phyloP scores from a whole-genome alignment of 805 yeast genomes.

The Saccharomycopsis sp. region DNA sequence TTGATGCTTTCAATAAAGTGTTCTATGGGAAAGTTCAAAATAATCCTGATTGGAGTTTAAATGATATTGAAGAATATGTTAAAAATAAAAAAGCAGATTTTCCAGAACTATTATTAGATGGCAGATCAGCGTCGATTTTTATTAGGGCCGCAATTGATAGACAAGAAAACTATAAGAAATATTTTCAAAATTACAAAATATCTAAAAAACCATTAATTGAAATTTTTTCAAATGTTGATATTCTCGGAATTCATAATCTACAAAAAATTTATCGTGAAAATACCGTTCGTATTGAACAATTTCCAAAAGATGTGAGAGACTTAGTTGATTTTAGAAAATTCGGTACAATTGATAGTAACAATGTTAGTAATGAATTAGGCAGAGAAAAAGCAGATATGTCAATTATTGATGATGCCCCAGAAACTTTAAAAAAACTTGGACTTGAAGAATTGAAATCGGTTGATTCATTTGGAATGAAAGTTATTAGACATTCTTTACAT shows the following conservation, averaged over 20 bases:
- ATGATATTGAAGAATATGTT: conserved; percentile 36
- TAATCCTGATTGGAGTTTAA: conserved; percentile 32
- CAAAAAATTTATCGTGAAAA: conserved; percentile 19
- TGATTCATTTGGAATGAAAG: conserved; percentile 66
- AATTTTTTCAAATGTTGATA: conserved; percentile 39
- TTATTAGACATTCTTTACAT: conserved; percentile 62
- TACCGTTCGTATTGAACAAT: conserved; percentile 19
- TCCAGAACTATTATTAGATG: conserved; percentile 33
- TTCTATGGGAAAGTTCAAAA: too few relatives aligned
- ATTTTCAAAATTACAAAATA: conserved; percentile 17
- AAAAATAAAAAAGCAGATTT: conserved; percentile 24
- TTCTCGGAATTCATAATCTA: conserved; percentile 20
- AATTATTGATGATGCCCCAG: conserved; percentile 21
- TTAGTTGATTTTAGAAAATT: not conserved
- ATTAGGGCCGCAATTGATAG: conserved; percentile 33
- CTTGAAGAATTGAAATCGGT: conserved; percentile 51
- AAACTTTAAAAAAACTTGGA: conserved; percentile 42
- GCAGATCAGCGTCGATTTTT: conserved; percentile 50
- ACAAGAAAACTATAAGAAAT: conserved; percentile 11
- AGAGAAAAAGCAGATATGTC: not conserved
- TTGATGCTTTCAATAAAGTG: conserved; percentile 61
- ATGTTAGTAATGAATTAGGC: conserved; percentile 3
- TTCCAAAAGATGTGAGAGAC: conserved; percentile 27
- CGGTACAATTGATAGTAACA: conserved; percentile 4
- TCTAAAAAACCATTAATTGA: conserved; percentile 21